Evolutionary conservation across 257 asterid species (phyloP), one percentile per base, ranked within the genome.

Genomic region (Thymus mandschuricus): DNA sequence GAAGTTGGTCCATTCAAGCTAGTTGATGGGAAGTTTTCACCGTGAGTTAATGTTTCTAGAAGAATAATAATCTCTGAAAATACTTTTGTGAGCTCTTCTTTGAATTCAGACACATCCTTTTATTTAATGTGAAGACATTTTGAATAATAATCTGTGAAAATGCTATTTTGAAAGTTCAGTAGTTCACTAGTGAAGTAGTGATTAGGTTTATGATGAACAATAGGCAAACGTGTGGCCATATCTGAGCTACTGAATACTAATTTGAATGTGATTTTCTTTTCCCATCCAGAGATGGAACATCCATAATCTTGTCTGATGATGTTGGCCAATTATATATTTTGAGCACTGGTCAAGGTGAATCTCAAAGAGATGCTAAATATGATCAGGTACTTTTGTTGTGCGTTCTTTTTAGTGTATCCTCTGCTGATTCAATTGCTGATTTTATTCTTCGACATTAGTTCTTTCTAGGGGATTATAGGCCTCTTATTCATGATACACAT

Each of bases 281-380:
- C 50, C 75, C 71, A 78, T 83, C 71, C 88, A 94, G 98, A 74
- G 98, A 94, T 82, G 98, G 98, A 69, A 91, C 98, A 46, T 94
- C 98, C 50, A 94, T 94, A 73, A 86, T 94, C 78, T 96, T 94
- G 69, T 94, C 98, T 60, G 98, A 94, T 79, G 93, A 94, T 71
- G 98, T 91, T 56, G 98, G 98, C 21, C 97, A 94, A 69, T 73
- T 94, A 56, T 89, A 94, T 74, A 89, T 88, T 78, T 76, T 94
- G 81, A 94, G 78, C 81, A 91, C 97, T 9, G 98, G 98, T 55
- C 92, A 91, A 84, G 98, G 98, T 78, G 98, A 94, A 82, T 86
- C 92, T 73, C 97, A 94, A 75, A 82, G 78, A 75, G 98, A 94
- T 78, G 92, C 97, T 54, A 91, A 89, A 81, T 89, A 81, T 85